These are phyloP conservation scores for Neonectria sp. DNA, from an alignment of 2,329 filamentous ascomycete species.

Conservation along the genomic window DNA sequence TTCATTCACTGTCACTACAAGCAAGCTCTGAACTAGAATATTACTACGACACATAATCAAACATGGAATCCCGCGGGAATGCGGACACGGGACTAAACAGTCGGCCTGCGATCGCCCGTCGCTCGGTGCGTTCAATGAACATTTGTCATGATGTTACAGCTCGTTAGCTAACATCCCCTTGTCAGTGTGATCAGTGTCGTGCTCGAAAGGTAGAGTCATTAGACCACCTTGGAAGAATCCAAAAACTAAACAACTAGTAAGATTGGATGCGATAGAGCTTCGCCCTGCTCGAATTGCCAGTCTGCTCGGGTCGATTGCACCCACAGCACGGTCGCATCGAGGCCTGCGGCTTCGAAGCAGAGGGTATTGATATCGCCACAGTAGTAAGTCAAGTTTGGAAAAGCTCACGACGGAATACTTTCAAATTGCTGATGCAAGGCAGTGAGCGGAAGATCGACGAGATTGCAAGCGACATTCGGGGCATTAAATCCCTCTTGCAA, in stretches of 20 bases:
- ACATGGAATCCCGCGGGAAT: slow-evolving; percentile 31
- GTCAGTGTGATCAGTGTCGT: slow-evolving; percentile 44
- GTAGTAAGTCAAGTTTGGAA: slow-evolving; percentile 48
- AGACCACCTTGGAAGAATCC: not conserved
- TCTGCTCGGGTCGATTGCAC: slow-evolving; percentile 52
- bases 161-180: not conserved
- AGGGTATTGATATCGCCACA: slow-evolving; percentile 55
- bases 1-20: not conserved
- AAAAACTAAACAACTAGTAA: not conserved
- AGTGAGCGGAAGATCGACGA: slow-evolving; percentile 57
- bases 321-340: slow-evolving; percentile 49
- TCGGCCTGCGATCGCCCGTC: slow-evolving; percentile 33
- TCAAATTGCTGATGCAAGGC: accelerated
- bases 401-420: not conserved
- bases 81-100: not conserved
- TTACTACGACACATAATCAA: not conserved
- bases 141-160: not conserved
- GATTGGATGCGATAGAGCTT: slow-evolving; percentile 41
- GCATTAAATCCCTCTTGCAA: slow-evolving; percentile 48
- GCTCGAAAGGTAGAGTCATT: slow-evolving; percentile 33
- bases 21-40: not conserved
- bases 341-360: slow-evolving; percentile 47
- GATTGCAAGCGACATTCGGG: slow-evolving; percentile 52
- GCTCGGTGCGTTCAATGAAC: slow-evolving; percentile 31
- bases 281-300: slow-evolving; percentile 51